A percentile compares a stretch with the other conserved stretches of the same genome.
Evolutionary conservation across 2,329 filamentous ascomycete genomes (phyloP).

Genomic region (Pseudocercospora musae): DNA sequence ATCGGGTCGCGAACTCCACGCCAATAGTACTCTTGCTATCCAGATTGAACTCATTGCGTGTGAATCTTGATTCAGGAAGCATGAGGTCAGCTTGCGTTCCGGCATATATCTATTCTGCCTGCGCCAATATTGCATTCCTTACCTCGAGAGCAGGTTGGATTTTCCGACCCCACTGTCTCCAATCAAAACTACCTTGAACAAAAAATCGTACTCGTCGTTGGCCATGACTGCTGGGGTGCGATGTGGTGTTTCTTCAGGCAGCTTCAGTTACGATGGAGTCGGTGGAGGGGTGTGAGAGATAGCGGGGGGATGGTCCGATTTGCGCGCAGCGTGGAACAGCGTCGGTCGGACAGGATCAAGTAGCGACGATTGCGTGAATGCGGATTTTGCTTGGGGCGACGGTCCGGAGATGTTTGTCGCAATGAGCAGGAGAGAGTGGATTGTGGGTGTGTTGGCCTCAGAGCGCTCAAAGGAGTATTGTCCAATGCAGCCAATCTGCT

Average conservation of each 20-base stretch:
- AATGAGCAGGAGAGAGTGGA: not conserved
- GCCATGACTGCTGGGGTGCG: slow-evolving; percentile 67
- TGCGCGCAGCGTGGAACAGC: not conserved
- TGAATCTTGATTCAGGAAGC: slow-evolving; percentile 64
- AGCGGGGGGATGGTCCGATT: not conserved
- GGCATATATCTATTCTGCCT: not conserved
- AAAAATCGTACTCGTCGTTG: slow-evolving; percentile 99
- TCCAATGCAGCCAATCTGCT: not conserved
- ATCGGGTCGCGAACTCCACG: slow-evolving; percentile 97
- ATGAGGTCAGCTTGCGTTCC: not conserved
- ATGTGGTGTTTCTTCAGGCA: not conserved
- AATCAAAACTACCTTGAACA: slow-evolving; percentile 95
- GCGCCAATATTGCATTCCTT: not conserved
- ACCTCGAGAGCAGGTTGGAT: slow-evolving; percentile 88
- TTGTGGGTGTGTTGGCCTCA: not conserved
- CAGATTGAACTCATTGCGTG: slow-evolving; percentile 99
- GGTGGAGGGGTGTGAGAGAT: slow-evolving; percentile 2
- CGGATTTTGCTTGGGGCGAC: not conserved
- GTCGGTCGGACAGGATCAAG: not conserved
- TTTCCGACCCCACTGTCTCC: slow-evolving; percentile 99
- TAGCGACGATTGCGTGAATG: not conserved
- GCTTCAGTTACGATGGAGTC: slow-evolving; percentile 5
- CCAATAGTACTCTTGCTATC: slow-evolving; percentile 99
- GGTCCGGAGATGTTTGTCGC: not conserved
- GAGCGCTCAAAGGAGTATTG: slow-evolving; percentile 6